phyloP scores from a whole-genome alignment of 2,329 filamentous ascomycete species.

The Gnomoniopsis smithogilvyi region DNA sequence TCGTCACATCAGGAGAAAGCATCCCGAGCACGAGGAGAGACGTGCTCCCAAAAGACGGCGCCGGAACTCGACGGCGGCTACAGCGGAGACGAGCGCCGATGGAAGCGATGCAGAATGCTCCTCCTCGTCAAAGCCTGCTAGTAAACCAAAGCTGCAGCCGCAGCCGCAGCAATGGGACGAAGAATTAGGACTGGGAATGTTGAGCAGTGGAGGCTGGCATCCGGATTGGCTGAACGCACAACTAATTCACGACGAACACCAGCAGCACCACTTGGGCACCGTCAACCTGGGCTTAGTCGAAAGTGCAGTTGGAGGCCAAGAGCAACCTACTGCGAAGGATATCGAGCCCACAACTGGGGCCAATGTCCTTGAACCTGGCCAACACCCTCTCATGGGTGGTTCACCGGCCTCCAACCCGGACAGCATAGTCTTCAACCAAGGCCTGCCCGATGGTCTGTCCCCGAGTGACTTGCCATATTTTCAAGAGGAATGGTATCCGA shows the following conservation, averaged over 20 bases:
- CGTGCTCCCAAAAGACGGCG: neutral
- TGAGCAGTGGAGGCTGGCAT: neutral
- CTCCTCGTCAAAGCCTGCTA: neutral
- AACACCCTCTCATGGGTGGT: neutral
- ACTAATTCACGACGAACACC: neutral
- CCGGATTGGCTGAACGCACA: neutral
- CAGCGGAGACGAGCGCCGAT: neutral
- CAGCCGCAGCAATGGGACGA: neutral
- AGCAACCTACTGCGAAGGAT: neutral
- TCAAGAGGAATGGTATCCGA: conserved; percentile 30
- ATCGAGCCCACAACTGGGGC: neutral
- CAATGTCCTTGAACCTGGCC: neutral
- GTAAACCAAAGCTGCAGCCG: too few species aligned
- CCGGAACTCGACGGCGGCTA: neutral
- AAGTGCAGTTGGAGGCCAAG: neutral
- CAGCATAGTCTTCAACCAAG: conserved; percentile 8
- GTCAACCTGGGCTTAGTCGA: neutral
- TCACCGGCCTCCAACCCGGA: neutral
- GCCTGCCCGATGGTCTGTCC: conserved; percentile 17
- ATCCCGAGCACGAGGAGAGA: conserved; percentile 26
- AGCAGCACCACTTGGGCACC: neutral
- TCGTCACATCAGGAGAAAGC: conserved; percentile 40
- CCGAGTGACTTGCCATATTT: conserved; percentile 18
- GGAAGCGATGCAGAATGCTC: neutral
- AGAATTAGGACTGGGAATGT: neutral